Base-by-base conservation (phyloP, 306 rosid species). In the Sicyos baderoa region DNA sequence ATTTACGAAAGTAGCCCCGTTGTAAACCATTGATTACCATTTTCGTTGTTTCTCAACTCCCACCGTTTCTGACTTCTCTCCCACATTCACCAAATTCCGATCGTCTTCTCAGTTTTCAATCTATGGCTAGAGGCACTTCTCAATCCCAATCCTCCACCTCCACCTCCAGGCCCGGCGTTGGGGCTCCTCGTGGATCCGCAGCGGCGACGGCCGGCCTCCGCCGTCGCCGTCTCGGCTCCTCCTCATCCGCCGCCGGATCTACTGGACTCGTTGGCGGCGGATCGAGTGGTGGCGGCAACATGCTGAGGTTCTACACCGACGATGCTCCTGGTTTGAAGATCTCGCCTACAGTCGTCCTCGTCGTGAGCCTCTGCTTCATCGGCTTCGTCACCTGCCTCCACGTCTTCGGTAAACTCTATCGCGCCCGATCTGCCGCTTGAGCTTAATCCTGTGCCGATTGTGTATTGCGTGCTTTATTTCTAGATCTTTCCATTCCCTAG, bases 271-370 rank as follows among this genome's bases (percentile, higher is more conserved):
- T 62, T 4, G 72, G 71, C 16, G 80, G 82, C 22, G 88, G 83
- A 2, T 69, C 84, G 0, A 82, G 83, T 3, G 78, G 47, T 25
- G 87, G 84, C 2, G 71, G 80, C 58, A 91, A 91, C 82, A 88
- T 91, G 97, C 85, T 88, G 35, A 84, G 97, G 54, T 91, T 91
- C 87, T 91, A 91, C 89, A 91, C 97, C 3, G 96, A 91, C 48
- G 95, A 89, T 11, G 96, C 96, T 2, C 96, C 97, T 0, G 97
- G 96, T 13, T 51, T 89, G 85, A 91, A 91, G 91, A 91, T 91
- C 70, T 75, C 87, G 6, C 96, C 97, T 45, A 88, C 89, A 40
- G 88, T 87, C 54, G 96, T 91, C n/a, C 85, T 91, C 4, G 88
- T 91, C 8, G 77, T 88, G 88, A 87, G 97, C 83, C 84, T 91